These are phyloP conservation scores for Eremothecium coryli DNA, from an alignment of 1,139 yeast genomes.

Conservation along the genomic window DNA sequence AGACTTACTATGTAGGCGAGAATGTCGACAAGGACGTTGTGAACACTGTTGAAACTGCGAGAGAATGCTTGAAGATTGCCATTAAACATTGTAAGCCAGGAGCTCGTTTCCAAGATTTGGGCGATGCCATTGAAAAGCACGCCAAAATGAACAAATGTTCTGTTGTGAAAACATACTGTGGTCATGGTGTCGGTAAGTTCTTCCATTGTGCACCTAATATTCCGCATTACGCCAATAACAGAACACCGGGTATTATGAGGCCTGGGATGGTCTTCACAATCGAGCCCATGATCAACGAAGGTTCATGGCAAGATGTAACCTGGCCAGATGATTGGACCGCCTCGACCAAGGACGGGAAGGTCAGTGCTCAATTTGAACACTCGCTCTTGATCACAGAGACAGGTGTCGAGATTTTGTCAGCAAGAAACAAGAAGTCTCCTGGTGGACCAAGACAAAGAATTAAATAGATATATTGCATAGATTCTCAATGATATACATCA, in stretches of 20 bases:
- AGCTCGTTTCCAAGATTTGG: slow-evolving; percentile 73
- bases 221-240: slow-evolving; percentile 90
- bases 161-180: slow-evolving; percentile 85
- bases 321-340: slow-evolving; percentile 99
- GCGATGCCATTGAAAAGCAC: slow-evolving; percentile 80
- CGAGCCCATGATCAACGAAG: slow-evolving; percentile 94
- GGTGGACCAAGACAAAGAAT: slow-evolving; percentile 76
- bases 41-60: slow-evolving; percentile 84
- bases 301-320: slow-evolving; percentile 67
- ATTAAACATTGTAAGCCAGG: slow-evolving; percentile 88
- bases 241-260: slow-evolving; percentile 87
- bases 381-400: slow-evolving; percentile 85
- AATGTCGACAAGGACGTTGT: slow-evolving; percentile 76
- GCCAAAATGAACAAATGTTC: slow-evolving; percentile 73
- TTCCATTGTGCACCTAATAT: slow-evolving; percentile 93
- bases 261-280: slow-evolving; percentile 97
- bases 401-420: slow-evolving; percentile 88
- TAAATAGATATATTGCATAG: slow-evolving; percentile 18
- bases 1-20: slow-evolving; percentile 94
- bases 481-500: slow-evolving; percentile 1
- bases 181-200: slow-evolving; percentile 82
- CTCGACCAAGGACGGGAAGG: slow-evolving; percentile 76
- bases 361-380: slow-evolving; percentile 93
- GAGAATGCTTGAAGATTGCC: slow-evolving; percentile 81
- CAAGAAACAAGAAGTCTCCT: slow-evolving; percentile 67